phyloP scores from a whole-genome alignment of 2,329 filamentous ascomycete genomes.

The Calonectria fujianensis region DNA sequence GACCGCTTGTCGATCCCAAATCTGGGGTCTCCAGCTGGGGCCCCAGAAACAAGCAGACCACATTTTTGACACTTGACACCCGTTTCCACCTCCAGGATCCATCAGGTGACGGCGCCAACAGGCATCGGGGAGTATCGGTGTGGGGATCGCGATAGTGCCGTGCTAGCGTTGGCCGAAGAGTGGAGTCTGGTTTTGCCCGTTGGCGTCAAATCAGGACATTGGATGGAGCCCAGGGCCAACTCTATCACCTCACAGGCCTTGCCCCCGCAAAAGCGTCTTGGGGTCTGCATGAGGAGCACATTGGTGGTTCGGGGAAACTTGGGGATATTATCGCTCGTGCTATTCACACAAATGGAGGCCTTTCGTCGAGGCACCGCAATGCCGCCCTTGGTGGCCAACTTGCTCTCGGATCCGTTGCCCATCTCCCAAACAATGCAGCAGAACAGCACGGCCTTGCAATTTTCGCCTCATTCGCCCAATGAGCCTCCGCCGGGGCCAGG shows the following conservation, averaged over 20 bases:
- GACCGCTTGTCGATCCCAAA: constrained; percentile 26
- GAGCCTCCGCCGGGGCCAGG: not conserved
- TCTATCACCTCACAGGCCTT: constrained; percentile 15
- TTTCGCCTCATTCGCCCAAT: constrained; percentile 12
- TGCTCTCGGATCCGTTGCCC: constrained; percentile 41
- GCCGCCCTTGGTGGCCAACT: constrained; percentile 42
- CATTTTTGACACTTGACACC: constrained; percentile 27
- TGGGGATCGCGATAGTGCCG: constrained; percentile 31
- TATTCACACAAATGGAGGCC: constrained; percentile 34
- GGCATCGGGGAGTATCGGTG: constrained; percentile 44
- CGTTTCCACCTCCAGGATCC: constrained; percentile 11
- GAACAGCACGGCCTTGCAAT: not conserved
- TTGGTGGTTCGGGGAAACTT: constrained; percentile 3
- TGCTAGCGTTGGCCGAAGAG: constrained; percentile 21
- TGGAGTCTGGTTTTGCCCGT: not conserved
- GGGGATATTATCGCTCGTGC: not conserved
- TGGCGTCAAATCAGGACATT: not conserved
- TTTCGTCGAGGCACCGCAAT: constrained; percentile 35
- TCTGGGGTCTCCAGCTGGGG: constrained; percentile 42
- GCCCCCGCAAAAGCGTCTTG: constrained; percentile 28
- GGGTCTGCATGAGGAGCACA: constrained; percentile 24
- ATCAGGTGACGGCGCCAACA: constrained; percentile 20
- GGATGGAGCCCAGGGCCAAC: constrained; percentile 18
- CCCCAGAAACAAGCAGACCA: constrained; percentile 42
- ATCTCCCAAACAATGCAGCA: constrained; percentile 14